Percentiles rank a stretch among this genome's conserved stretches.
These are phyloP conservation scores for Solioccasus polychromus DNA, from an alignment of 768 basidiomycete species.

Conservation along the genomic window DNA sequence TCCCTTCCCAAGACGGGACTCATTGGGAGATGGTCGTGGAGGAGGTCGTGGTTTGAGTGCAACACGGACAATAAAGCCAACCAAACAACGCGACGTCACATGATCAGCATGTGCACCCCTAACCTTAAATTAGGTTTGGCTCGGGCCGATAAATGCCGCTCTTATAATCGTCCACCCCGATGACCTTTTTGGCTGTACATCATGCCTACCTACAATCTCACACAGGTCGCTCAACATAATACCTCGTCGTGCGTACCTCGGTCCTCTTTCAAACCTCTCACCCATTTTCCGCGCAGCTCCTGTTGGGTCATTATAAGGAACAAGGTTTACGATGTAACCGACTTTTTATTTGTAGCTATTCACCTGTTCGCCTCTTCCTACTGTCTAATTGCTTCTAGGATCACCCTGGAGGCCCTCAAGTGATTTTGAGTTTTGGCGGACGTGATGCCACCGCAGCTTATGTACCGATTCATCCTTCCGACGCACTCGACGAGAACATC, in stretches of 20 bases:
- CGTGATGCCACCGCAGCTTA: slow-evolving; percentile 77
- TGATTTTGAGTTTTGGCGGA: slow-evolving; percentile 83
- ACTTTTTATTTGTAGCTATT: slow-evolving; percentile 59
- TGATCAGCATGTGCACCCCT: slow-evolving; percentile 24
- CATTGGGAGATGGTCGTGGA: slow-evolving; percentile 26
- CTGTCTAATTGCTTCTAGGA: slow-evolving; percentile 39
- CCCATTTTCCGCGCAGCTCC: slow-evolving; percentile 42
- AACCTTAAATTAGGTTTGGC: not conserved
- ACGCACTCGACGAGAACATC: slow-evolving; percentile 72
- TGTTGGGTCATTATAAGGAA: slow-evolving; percentile 85
- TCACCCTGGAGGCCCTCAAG: slow-evolving; percentile 78
- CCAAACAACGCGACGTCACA: slow-evolving; percentile 54
- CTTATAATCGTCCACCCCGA: not conserved
- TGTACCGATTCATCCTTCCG: slow-evolving; percentile 82
- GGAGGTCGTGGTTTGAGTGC: slow-evolving; percentile 42
- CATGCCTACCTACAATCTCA: slow-evolving; percentile 44
- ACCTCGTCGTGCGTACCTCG: slow-evolving; percentile 40
- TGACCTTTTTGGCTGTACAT: not conserved
- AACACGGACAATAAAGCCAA: slow-evolving; percentile 39
- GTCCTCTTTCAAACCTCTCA: slow-evolving; percentile 3
- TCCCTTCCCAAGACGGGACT: slow-evolving; percentile 43
- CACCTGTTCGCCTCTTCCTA: too few relatives aligned
- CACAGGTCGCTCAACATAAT: slow-evolving; percentile 62
- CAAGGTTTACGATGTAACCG: slow-evolving; percentile 84
- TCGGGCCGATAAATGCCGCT: not conserved